Base-by-base conservation (phyloP, 176 grass and related monocot genomes). In the Zoysia pacifica region DNA sequence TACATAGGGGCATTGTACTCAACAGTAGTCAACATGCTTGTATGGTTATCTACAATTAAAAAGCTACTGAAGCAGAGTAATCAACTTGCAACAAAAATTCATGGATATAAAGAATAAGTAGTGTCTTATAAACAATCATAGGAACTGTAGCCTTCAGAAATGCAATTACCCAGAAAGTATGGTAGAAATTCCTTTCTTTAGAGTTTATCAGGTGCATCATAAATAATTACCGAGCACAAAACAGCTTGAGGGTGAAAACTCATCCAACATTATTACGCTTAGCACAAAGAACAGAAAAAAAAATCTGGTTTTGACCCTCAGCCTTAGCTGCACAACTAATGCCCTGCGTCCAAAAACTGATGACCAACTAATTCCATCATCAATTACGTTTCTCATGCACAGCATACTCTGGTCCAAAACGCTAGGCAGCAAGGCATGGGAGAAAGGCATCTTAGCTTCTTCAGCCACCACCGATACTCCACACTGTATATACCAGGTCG, bases 201-300 rank as follows among this genome's bases (percentile, higher is more conserved):
- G 1, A 68, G 46, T 35, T 79, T 46, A 73, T 45, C 28, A 28
- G 28, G 54, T 45, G 12, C 19, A 48, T 74, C 61, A 65, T 55
- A 19, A 41, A 67, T 4, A 56, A 45, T 43, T 44, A 77, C 54
- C 43, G 49, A 67, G 38, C 37, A 1, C 2, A 2, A 5, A 42
- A 49, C 20, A 28, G 35, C 1, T 89, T 76, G 48, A 77, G 48
- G 66, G 50, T 51, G 10, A 18, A 66, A 48, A 71, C 55, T 64
- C 28, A 50, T 62, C 45, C 53, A 63, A 59, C 54, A 54, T 35
- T 44, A 75, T 69, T 43, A 53, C 53, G 70, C 18, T n/a, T 65
- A 42, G 48, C 38, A 55, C 11, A 50, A 20, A 15, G 45, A 78
- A 48, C 3, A 11, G 19, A 83, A 5, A 39, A 60, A 28, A 28